Evolutionary conservation across 225 moss, liverwort and hornwort species (phyloP).

Genomic region (Anthoceros angustus): DNA sequence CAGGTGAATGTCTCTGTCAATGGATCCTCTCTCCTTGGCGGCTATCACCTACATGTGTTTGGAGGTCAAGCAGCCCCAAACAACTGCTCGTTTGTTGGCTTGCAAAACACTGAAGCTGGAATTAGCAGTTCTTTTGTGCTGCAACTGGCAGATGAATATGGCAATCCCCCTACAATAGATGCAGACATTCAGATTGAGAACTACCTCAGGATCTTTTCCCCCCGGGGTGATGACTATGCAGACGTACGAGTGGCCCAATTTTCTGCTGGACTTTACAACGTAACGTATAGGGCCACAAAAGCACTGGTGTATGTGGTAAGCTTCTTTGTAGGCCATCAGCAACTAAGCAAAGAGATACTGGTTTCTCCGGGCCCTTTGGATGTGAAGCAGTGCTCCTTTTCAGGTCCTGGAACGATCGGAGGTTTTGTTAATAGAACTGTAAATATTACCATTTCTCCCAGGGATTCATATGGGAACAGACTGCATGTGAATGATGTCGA

Average conservation of each 20-base stretch:
- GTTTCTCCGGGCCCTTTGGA: background rate
- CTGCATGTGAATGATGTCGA: background rate
- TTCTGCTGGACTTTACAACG: background rate
- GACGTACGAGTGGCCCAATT: background rate
- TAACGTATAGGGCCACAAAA: background rate
- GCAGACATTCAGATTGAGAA: background rate
- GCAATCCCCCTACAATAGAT: background rate
- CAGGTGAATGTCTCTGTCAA: constrained; percentile 4
- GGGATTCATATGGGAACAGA: constrained; percentile 1
- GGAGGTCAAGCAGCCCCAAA: background rate
- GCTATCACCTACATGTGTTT: background rate
- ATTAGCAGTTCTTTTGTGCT: background rate
- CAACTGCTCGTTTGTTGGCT: background rate
- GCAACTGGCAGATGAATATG: background rate
- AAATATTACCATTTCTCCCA: background rate
- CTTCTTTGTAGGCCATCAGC: background rate
- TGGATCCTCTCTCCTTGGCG: background rate
- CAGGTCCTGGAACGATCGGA: background rate
- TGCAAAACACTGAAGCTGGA: background rate
- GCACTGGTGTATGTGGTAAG: background rate
- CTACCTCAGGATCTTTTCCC: background rate
- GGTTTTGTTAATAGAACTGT: background rate
- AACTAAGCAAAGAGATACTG: background rate
- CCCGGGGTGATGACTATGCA: background rate
- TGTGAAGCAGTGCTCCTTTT: background rate